These are phyloP conservation scores for Parachaetomium inaequale DNA, from an alignment of 495 filamentous ascomycete species.

Conservation along the genomic window DNA sequence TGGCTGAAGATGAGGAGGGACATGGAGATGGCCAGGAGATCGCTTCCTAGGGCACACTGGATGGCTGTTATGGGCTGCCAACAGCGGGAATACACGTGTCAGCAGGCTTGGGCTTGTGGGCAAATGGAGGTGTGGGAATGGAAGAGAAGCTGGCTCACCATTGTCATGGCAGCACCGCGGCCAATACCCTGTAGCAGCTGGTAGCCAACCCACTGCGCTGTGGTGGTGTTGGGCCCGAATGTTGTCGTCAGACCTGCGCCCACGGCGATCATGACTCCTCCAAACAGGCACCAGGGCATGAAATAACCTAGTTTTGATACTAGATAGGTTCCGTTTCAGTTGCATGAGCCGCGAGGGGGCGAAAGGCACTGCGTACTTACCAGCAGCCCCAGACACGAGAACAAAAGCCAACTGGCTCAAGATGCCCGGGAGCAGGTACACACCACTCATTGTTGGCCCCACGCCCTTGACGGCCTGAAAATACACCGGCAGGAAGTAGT, in stretches of 20 bases:
- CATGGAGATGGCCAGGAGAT: background rate
- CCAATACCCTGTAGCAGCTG: background rate
- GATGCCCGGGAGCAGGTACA: background rate
- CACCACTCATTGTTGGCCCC: background rate
- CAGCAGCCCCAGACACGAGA: background rate
- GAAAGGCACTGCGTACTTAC: background rate
- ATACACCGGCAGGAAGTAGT: background rate
- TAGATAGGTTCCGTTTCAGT: background rate
- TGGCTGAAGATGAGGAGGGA: background rate
- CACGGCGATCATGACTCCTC: background rate
- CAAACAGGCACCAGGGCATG: background rate
- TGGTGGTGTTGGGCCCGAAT: background rate
- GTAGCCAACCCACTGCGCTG: background rate
- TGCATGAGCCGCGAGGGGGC: background rate
- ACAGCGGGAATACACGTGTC: background rate
- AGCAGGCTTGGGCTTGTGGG: background rate
- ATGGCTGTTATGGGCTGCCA: background rate
- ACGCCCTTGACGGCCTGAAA: constrained; percentile 1
- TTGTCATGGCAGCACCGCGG: background rate
- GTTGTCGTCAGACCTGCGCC: background rate
- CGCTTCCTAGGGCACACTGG: background rate
- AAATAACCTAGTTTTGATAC: background rate
- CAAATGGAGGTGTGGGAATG: background rate
- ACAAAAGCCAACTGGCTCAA: background rate
- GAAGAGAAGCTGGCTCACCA: background rate